Evolutionary conservation across 352 stramenopile species (phyloP), one percentile per base, ranked within the genome.

Genomic region (Globisporangium acanthophoron): DNA sequence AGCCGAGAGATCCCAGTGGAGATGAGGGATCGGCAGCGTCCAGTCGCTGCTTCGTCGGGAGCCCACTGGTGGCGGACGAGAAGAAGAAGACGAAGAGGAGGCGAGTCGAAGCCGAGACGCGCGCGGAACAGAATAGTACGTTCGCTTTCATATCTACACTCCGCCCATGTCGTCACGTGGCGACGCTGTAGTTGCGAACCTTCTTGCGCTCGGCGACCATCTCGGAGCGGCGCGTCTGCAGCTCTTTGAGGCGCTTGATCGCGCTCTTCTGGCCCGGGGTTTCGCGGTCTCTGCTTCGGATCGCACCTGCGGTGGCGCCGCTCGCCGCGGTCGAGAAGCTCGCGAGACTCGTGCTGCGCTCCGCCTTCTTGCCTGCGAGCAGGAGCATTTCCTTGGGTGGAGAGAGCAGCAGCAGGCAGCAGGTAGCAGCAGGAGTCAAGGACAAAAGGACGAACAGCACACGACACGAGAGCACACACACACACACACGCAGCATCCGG

Each of bases 171-270:
- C 5, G 46, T 69, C 59, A 71, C 18, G 74, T 71, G 3, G 65
- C 60, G 33, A 90, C 60, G 43, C 69, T 93, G 65, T 93, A 93
- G 59, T 93, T 93, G 50, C 83, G 75, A 33, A 93, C 80, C 47
- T 87, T 87, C 44, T 87, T 88, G 48, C 80, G 83, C 59, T 92
- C 80, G 0, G 66, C 71, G 15, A 76, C 78, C 80, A 93, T 90
- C 64, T 90, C 80, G 37, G 80, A 70, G 31, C 78, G 77, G 46
- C 89, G 88, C 35, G 67, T 70, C 49, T 92, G 83, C 51, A 93
- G 49, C 37, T 90, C 67, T 59, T 88, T 85, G 18, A 90, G 69
- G 45, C 88, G 90, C 51, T 78, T 78, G 52, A 87, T 80, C 20
- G 66, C 76, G 15, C 53, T 76, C 31, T 75, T 76, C 51, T 92